phyloP scores from a whole-genome alignment of 2,329 filamentous ascomycete species.

The Arachnopeziza araneosa region DNA sequence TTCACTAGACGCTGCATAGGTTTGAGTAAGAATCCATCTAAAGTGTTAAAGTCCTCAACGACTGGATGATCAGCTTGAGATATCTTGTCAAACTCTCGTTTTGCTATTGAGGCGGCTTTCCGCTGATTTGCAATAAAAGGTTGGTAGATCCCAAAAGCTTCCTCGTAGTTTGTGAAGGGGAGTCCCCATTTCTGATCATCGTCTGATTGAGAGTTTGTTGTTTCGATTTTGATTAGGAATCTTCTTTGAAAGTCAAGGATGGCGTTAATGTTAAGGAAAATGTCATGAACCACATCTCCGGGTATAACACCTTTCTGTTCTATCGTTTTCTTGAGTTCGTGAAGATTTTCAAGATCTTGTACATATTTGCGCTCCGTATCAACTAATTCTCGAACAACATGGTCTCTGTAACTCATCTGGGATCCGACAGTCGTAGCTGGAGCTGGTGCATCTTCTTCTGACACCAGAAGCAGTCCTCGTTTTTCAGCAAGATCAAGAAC shows the following conservation, averaged over 20 bases:
- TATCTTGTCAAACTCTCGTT: slow-evolving; percentile 83
- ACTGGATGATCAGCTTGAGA: slow-evolving; percentile 69
- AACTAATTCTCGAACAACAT: slow-evolving; percentile 86
- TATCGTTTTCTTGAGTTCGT: slow-evolving; percentile 83
- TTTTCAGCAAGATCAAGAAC: slow-evolving; percentile 83
- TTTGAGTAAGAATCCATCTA: slow-evolving; percentile 91
- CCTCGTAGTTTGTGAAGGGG: slow-evolving; percentile 80
- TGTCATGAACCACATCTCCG: slow-evolving; percentile 86
- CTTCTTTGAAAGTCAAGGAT: slow-evolving; percentile 93
- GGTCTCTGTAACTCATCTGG: slow-evolving; percentile 69
- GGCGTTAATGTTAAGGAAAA: slow-evolving; percentile 93
- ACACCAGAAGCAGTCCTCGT: slow-evolving; percentile 64
- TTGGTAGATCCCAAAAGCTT: slow-evolving; percentile 87
- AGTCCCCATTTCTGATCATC: slow-evolving; percentile 86
- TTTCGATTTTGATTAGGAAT: slow-evolving; percentile 93
- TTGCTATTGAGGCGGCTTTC: slow-evolving; percentile 79
- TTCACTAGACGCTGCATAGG: slow-evolving; percentile 94
- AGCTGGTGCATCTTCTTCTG: slow-evolving; percentile 46
- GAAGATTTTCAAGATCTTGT: slow-evolving; percentile 89
- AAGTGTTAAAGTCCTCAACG: slow-evolving; percentile 77
- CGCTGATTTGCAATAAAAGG: slow-evolving; percentile 97
- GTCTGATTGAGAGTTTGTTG: slow-evolving; percentile 78
- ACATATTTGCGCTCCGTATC: slow-evolving; percentile 97
- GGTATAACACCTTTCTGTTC: slow-evolving; percentile 84
- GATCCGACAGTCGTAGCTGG: slow-evolving; percentile 47